phyloP scores from a whole-genome alignment of 768 basidiomycete species.

The Astraeus odoratus region DNA sequence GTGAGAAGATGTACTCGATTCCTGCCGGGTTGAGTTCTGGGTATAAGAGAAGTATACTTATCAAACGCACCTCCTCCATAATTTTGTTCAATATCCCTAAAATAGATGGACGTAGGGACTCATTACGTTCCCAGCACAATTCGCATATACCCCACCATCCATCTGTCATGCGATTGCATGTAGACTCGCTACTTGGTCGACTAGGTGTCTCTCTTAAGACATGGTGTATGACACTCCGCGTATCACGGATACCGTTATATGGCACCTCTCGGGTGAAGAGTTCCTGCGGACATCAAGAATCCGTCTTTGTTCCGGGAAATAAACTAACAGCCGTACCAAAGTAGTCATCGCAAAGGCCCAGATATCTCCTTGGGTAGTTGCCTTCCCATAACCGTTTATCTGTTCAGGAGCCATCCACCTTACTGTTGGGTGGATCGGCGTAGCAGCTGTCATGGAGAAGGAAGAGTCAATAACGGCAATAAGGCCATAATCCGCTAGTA shows the following conservation, averaged over 20 bases:
- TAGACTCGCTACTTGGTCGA: not conserved
- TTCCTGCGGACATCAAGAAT: not conserved
- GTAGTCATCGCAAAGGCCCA: slow-evolving; percentile 1
- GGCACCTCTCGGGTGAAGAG: not conserved
- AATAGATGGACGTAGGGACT: not conserved
- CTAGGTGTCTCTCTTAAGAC: not conserved
- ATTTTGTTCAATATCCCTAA: no score
- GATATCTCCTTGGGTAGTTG: not conserved
- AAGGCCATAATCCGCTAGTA: not conserved
- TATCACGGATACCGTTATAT: no score
- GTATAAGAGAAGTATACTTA: no score
- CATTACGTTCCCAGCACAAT: not conserved
- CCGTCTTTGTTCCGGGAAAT: not conserved
- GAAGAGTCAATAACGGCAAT: not conserved
- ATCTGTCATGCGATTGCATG: not conserved
- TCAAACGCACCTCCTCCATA: no score
- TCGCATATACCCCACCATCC: not conserved
- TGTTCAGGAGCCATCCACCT: not conserved
- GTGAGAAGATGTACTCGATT: no score
- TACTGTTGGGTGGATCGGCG: not conserved
- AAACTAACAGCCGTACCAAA: not conserved
- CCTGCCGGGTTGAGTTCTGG: no score
- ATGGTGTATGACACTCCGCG: not conserved
- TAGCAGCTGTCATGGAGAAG: not conserved
- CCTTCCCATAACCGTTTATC: not conserved